Evolutionary conservation across 305 asterid species (phyloP).

Genomic region (Withania somnifera): DNA sequence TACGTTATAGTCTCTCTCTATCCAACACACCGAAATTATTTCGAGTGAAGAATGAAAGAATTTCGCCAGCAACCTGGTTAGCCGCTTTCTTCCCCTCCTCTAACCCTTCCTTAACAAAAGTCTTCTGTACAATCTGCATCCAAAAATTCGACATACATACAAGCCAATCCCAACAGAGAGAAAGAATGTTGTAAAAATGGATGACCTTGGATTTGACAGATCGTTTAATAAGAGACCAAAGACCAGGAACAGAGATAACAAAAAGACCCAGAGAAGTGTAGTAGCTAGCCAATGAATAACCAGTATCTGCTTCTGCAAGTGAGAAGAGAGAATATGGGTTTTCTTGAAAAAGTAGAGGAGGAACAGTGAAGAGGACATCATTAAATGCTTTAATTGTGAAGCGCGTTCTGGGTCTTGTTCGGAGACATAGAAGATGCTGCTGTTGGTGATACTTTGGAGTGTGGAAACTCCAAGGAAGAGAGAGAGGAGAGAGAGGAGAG

Average conservation of each 20-base stretch:
- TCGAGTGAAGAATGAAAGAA: slow-evolving; percentile 80
- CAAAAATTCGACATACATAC: not conserved
- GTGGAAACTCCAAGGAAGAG: slow-evolving; percentile 26
- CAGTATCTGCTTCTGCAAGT: slow-evolving; percentile 40
- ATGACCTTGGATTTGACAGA: slow-evolving; percentile 90
- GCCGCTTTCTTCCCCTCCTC: slow-evolving; percentile 47
- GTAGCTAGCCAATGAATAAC: slow-evolving; percentile 80
- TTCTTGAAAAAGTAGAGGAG: slow-evolving; percentile 22
- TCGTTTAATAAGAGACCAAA: slow-evolving; percentile 97
- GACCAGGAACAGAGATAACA: slow-evolving; percentile 88
- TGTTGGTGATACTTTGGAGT: not conserved
- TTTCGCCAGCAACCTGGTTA: slow-evolving; percentile 76
- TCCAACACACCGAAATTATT: slow-evolving; percentile 66
- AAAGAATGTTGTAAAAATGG: not conserved
- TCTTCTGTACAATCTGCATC: slow-evolving; percentile 78
- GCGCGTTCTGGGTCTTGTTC: slow-evolving; percentile 20
- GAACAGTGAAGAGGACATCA: slow-evolving; percentile 16
- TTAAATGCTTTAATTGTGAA: slow-evolving; percentile 27
- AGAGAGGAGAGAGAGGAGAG: slow-evolving; percentile 31
- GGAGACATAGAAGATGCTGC: not conserved
- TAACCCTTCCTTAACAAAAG: slow-evolving; percentile 49
- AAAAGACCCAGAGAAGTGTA: slow-evolving; percentile 94
- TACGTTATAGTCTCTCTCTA: slow-evolving; percentile 82
- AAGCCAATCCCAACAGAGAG: not conserved
- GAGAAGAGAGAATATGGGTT: slow-evolving; percentile 33